These are phyloP conservation scores for Chalaropsis thielavioides DNA, from an alignment of 2,329 filamentous ascomycete species.

Conservation along the genomic window DNA sequence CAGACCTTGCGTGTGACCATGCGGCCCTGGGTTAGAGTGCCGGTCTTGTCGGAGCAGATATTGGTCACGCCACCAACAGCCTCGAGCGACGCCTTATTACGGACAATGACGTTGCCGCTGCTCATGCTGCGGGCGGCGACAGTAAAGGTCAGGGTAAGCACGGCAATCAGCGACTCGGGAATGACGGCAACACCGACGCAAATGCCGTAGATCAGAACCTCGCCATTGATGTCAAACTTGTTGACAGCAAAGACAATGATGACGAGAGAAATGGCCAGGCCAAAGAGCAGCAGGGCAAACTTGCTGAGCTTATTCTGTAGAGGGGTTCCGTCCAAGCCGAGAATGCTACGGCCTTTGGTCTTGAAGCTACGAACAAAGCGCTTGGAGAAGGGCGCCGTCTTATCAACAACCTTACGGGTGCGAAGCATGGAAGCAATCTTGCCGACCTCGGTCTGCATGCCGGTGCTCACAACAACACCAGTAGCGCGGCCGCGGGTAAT, in stretches of 20 bases:
- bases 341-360: slow-evolving; percentile 36
- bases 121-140: slow-evolving; percentile 52
- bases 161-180: slow-evolving; percentile 51
- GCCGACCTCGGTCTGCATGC: slow-evolving; percentile 61
- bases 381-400: slow-evolving; percentile 27
- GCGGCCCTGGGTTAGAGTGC: slow-evolving; percentile 50
- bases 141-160: slow-evolving; percentile 57
- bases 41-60: slow-evolving; percentile 58
- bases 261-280: slow-evolving; percentile 47
- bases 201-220: slow-evolving; percentile 47
- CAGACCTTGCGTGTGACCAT: slow-evolving; percentile 52
- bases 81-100: slow-evolving; percentile 50
- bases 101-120: slow-evolving; percentile 48
- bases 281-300: slow-evolving; percentile 68
- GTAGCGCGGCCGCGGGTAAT: slow-evolving; percentile 55
- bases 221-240: slow-evolving; percentile 37
- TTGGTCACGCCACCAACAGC: slow-evolving; percentile 56
- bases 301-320: slow-evolving; percentile 75
- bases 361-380: slow-evolving; percentile 32
- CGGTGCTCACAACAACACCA: slow-evolving; percentile 55
- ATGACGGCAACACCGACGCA: slow-evolving; percentile 50
- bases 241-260: slow-evolving; percentile 48
- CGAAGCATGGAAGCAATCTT: slow-evolving; percentile 59
- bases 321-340: slow-evolving; percentile 62
- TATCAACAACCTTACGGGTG: slow-evolving; percentile 34